A percentile compares a stretch with the other conserved stretches of the same genome.
Conservation (phyloP, 768 basidiomycete genomes). For the Lyophyllum decastes region DNA sequence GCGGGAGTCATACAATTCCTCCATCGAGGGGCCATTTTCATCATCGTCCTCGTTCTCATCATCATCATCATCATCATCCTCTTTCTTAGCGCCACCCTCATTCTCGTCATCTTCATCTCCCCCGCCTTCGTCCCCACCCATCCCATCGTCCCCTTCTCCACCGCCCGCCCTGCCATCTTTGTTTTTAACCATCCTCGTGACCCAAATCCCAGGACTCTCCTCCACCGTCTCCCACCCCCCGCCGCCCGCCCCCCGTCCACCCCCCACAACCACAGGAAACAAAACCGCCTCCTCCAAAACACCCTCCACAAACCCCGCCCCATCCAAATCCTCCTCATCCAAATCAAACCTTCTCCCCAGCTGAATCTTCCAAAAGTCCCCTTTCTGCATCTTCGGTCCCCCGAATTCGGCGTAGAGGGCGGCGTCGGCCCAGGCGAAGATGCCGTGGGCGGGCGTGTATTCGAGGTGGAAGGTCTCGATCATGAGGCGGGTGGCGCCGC, state of each 20-base stretch:
- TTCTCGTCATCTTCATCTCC: neutral
- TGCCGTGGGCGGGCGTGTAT: constrained; percentile 28
- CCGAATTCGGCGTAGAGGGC: constrained; percentile 32
- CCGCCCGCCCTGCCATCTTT: neutral
- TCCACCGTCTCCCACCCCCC: constrained; percentile 32
- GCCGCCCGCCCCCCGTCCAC: too few species aligned
- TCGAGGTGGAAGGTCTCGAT: constrained; percentile 36
- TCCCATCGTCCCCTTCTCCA: neutral
- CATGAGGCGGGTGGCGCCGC: constrained; percentile 38
- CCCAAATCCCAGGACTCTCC: constrained; percentile 32
- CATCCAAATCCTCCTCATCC: constrained; percentile 36
- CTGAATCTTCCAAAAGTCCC: constrained; percentile 40
- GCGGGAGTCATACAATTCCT: neutral
- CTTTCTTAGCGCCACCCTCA: too few species aligned
- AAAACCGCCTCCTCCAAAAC: constrained; percentile 33
- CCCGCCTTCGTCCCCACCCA: neutral
- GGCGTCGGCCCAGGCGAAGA: constrained; percentile 35
- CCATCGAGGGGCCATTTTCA: neutral
- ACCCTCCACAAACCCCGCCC: constrained; percentile 31
- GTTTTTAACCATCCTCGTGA: constrained; percentile 17
- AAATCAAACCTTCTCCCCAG: constrained; percentile 36
- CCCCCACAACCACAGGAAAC: constrained; percentile 20
- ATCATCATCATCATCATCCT: neutral
- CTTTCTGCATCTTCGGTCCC: constrained; percentile 31
- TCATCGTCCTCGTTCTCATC: neutral